These are phyloP conservation scores for Eucalyptus tenuipes DNA, from an alignment of 345 rosid genomes.

Conservation along the genomic window DNA sequence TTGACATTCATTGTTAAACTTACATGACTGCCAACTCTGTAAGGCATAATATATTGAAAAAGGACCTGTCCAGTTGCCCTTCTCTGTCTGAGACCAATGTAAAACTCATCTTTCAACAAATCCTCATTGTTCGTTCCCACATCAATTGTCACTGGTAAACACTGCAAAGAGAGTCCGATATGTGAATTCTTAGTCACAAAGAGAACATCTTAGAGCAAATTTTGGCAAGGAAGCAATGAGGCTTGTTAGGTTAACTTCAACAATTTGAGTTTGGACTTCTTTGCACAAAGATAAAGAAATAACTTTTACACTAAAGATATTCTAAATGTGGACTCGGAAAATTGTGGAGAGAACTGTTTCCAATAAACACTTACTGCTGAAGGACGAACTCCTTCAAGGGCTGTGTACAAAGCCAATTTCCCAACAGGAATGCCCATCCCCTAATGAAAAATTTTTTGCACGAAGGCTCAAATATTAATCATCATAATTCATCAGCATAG, in stretches of 20 bases:
- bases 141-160: constrained; percentile 78
- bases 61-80: constrained; percentile 72
- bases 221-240: neutral
- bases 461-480: neutral
- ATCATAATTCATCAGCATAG: neutral
- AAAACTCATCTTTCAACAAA: constrained; percentile 71
- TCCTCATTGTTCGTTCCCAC: constrained; percentile 83
- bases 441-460: constrained; percentile 3
- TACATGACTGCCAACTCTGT: neutral
- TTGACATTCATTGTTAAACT: neutral
- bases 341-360: neutral
- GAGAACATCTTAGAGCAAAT: neutral
- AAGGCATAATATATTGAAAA: neutral
- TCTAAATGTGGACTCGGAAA: neutral
- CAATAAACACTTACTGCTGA: constrained; percentile 39
- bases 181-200: neutral
- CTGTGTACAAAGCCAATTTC: constrained; percentile 68
- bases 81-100: constrained; percentile 64
- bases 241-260: neutral
- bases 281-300: neutral
- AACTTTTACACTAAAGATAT: neutral
- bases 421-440: constrained; percentile 97
- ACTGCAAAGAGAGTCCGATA: constrained; percentile 14
- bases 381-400: constrained; percentile 90
- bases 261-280: neutral